Evolutionary conservation across 2,329 filamentous ascomycete genomes (phyloP), one percentile per base, ranked within the genome.

Genomic region (Penicillium nordicum): DNA sequence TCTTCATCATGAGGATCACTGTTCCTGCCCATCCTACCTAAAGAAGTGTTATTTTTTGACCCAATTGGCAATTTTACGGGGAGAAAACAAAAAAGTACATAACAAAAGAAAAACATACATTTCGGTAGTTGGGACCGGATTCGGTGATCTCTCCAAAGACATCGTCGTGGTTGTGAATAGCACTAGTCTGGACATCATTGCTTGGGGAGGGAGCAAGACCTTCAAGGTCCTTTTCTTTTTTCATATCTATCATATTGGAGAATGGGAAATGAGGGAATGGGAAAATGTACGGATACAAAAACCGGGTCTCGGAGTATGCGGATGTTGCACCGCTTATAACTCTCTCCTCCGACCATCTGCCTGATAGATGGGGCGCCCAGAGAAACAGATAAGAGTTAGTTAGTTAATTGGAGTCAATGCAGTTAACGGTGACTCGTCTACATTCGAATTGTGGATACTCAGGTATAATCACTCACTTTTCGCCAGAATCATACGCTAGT

Each of bases 1-100:
- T 76, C 63, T 79, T 79, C 65, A 78, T 73, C 76, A 79, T 79
- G 29, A 79, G 66, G 18, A 71, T 74, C 0, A 69, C 63, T 12
- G 78, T 78, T 23, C 75, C 77, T 1, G 76, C 52, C 76, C 75
- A 80, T 49, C 76, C 75, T 45, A 78, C 72, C 75, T 73, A 27
- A 3, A 53, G 6, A 8, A 6, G 7, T 16, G 32, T 48, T 21
- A 53, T 11, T 6, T 27, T 27, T 16, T 14, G 10, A n/a, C 4
- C 27, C 4, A 23, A 50, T 37, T 25, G 18, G 8, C n/a, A 4
- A 7, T 18, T 10, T 11, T 21, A 10, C 9, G 10, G 5, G 23
- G 2, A 34, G 14, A 0, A n/a, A 14, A 51, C 18, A 16, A n/a
- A 10, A 2, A n/a, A 9, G 11, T 16, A 36, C 9, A n/a, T 18